These are phyloP conservation scores for Trapa bicornis DNA, from an alignment of 345 rosid species.

Conservation along the genomic window DNA sequence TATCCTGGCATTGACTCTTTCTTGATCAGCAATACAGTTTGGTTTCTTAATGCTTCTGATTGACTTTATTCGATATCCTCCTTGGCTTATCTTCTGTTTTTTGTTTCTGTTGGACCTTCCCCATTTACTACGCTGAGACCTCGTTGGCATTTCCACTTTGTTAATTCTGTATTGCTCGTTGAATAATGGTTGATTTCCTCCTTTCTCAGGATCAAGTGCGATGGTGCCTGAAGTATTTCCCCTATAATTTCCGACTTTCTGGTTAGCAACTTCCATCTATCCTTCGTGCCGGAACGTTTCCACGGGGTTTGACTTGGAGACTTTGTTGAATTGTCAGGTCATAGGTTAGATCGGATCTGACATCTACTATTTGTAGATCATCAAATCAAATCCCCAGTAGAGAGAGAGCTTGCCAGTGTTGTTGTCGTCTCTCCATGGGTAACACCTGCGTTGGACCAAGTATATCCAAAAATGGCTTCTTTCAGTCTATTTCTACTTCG, in stretches of 20 bases:
- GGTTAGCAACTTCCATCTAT: neutral
- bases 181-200: neutral
- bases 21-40: neutral
- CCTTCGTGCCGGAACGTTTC: neutral
- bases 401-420: conserved; percentile 5
- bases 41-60: neutral
- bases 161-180: neutral
- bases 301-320: conserved; percentile 4
- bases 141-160: neutral
- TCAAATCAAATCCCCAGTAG: neutral
- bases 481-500: conserved; percentile 69
- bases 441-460: conserved; percentile 77
- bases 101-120: neutral
- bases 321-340: conserved; percentile 2
- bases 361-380: neutral
- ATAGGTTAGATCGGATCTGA: neutral
- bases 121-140: neutral
- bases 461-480: conserved; percentile 50
- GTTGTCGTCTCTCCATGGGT: conserved; percentile 37
- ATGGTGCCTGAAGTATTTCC: neutral
- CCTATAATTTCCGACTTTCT: neutral
- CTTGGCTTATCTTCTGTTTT: neutral
- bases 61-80: neutral
- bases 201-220: neutral
- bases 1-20: neutral